phyloP scores from a whole-genome alignment of 2,329 filamentous ascomycete genomes.

The Hymenoscyphus occultus region DNA sequence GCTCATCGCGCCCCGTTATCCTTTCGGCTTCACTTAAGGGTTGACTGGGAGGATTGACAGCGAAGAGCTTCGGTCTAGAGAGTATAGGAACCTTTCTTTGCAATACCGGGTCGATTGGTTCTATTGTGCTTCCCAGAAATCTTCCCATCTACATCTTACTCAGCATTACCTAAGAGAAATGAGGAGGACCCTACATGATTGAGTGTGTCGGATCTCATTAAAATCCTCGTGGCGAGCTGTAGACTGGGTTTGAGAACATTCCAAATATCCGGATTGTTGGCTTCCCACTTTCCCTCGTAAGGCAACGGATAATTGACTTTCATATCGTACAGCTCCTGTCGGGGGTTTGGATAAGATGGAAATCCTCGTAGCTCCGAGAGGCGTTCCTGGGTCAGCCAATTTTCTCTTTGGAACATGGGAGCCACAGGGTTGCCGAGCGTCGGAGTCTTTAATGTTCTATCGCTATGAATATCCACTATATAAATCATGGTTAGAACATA shows the following conservation, averaged over 20 bases:
- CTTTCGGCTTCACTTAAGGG: not conserved
- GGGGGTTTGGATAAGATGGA: not conserved
- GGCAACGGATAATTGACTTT: not conserved
- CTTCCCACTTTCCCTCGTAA: not conserved
- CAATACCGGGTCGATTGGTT: not conserved
- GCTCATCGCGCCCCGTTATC: not conserved
- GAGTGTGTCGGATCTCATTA: not conserved
- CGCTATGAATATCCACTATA: not conserved
- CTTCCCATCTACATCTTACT: not conserved
- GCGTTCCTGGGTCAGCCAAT: not conserved
- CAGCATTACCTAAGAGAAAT: not conserved
- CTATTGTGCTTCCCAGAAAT: not conserved
- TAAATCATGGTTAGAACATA: not conserved
- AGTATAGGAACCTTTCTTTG: not conserved
- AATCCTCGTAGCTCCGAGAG: not conserved
- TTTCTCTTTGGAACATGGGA: not conserved
- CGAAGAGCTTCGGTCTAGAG: not conserved
- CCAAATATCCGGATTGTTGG: not conserved
- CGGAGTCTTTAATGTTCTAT: too few species aligned
- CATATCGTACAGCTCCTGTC: not conserved
- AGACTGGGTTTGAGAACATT: not conserved
- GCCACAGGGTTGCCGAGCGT: not conserved
- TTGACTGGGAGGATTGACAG: not conserved
- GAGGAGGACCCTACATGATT: not conserved
- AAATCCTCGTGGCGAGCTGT: not conserved